Base-by-base conservation (phyloP, 345 rosid species). In the Abelmoschus esculentus region DNA sequence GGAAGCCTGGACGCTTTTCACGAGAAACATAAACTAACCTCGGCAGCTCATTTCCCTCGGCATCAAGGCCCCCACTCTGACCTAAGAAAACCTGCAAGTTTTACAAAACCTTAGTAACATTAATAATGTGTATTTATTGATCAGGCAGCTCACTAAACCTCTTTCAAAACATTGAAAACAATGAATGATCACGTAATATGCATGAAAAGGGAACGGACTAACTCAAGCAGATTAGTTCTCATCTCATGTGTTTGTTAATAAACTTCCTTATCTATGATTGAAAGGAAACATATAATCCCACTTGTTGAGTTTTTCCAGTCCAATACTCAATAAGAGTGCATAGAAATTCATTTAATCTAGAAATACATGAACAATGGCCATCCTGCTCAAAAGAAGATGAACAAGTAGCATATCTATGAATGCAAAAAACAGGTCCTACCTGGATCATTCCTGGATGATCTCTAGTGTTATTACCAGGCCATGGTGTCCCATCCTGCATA, bases 391-490 rank as follows among this genome's bases (percentile, higher is more conserved):
- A 15, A 11, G 14, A 10, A 46, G 50, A 36, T 64, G 67, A 66
- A 57, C 18, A 11, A 53, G 17, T 65, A 66, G 28, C 32, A 62
- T 18, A 78, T 52, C 15, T 69, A 38, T 14, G 18, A 69, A 56
- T 14, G 42, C 15, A 29, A 55, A 73, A 19, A 50, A 22, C 26
- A 22, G 7, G 36, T 55, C 71, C 47, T 68, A 90, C 98, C 96
- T 93, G 97, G 71, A 93, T 93, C 98, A 93, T 93, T 79, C 98
- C 97, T 10, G 98, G 98, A 86, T 93, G 98, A 67, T 93, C 98
- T 77, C 98, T 87, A 46, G 80, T 86, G 83, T 93, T 93, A 80
- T 93, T 93, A 78, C 98, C 98, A 66, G 96, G 98, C 98, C 98
- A 92, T 1, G 98, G 98, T 6, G 98, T 92, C 58, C 96, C 98